Base-by-base conservation (phyloP, 164 flowering plant genomes). In the Vitis rupestris region DNA sequence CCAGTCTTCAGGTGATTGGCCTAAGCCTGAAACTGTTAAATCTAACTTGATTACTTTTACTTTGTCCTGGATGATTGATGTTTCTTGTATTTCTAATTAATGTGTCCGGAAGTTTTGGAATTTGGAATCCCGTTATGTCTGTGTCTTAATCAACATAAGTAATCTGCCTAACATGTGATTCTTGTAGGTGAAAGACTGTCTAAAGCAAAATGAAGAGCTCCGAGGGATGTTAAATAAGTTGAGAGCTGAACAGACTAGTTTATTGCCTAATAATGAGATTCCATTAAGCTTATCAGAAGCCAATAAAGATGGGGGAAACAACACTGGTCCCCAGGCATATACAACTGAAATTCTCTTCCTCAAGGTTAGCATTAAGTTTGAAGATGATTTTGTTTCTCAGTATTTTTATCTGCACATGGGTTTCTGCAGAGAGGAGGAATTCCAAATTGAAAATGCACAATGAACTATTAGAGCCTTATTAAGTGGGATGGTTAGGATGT, bases 191-290 rank as follows among this genome's bases (percentile, higher is more conserved):
- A 91, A 89, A 77, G 92, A 86, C 63, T 90, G 97, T 71, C 87
- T 94, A 9, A 83, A 85, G 78, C 91, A 90, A 83, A 90, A 92
- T 78, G 91, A 91, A 63, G 98, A 88, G 74, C 97, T 95, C 17
- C 92, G 96, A 31, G 74, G 67, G 51, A 53, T 79, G 70, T 76
- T 91, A 57, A 89, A 84, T 70, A 84, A 84, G 74, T 70, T 94
- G 72, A 84, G 98, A 86, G 75, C 62, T 15, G 97, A 92, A 49
- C 93, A 94, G 54, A 83, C 87, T 54, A 81, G 56, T 70, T 16
- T 59, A 9, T 68, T 65, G 66, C 66, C 66, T 62, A 19, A 50
- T 15, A 82, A 57, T 65, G 75, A 71, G 65, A 67, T 59, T n/a
- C 63, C 70, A 8, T n/a, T 52, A 47, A 63, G 74, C 59, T 63